These are phyloP conservation scores for Magnaporthiopsis rhizophila DNA, from an alignment of 2,329 filamentous ascomycete genomes.

Conservation along the genomic window DNA sequence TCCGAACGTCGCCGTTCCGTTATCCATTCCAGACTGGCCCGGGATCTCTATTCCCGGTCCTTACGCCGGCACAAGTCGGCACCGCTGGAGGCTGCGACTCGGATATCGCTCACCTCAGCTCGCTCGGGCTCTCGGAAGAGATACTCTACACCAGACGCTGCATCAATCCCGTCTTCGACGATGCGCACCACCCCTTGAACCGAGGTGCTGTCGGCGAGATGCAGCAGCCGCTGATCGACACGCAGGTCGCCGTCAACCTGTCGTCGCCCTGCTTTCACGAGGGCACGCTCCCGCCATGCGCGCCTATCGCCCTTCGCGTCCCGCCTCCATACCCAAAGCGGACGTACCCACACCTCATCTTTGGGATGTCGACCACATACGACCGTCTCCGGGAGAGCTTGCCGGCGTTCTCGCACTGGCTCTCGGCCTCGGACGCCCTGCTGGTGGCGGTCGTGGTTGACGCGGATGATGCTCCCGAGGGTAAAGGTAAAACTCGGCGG, in stretches of 20 bases:
- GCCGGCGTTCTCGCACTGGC: constrained; percentile 47
- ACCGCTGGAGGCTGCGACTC: constrained; percentile 6
- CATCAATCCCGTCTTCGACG: constrained; percentile 28
- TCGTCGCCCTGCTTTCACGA: constrained; percentile 18
- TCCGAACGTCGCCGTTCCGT: not conserved
- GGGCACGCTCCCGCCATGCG: constrained; percentile 22
- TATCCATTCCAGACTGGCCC: not conserved
- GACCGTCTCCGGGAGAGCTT: constrained; percentile 42
- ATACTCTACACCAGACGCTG: constrained; percentile 37
- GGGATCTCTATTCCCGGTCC: not conserved
- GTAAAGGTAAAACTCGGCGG: constrained; percentile 3
- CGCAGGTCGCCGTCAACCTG: constrained; percentile 23
- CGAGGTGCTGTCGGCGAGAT: constrained; percentile 30
- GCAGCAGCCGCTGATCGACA: constrained; percentile 27
- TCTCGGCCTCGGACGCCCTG: constrained; percentile 39
- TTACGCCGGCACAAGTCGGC: not conserved
- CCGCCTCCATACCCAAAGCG: constrained; percentile 32
- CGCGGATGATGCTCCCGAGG: constrained; percentile 9
- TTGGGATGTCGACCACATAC: constrained; percentile 48
- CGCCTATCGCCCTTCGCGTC: constrained; percentile 39
- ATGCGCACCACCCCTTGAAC: constrained; percentile 21
- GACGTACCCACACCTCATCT: constrained; percentile 43
- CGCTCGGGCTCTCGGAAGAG: constrained; percentile 28
- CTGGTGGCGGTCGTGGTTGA: constrained; percentile 46
- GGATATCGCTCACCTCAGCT: constrained; percentile 16